Conservation (phyloP, 139 green algal species). For the Spirogloea muscicola region DNA sequence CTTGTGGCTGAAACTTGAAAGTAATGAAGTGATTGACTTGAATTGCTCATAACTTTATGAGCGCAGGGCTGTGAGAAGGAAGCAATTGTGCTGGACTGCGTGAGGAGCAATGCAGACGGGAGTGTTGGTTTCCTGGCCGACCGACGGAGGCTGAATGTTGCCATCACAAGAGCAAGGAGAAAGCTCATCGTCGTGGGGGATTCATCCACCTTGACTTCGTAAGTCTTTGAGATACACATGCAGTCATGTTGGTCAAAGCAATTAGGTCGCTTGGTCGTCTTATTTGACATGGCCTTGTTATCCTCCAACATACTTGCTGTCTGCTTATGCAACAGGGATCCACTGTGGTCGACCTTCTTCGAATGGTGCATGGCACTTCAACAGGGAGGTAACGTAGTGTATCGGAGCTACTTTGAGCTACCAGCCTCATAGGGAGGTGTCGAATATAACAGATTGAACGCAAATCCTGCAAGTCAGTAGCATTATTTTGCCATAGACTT, state of each 20-base stretch:
- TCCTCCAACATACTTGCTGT: background rate
- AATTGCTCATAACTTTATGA: background rate
- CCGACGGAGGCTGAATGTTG: conserved; percentile 49
- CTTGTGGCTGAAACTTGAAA: background rate
- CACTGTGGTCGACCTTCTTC: conserved; percentile 31
- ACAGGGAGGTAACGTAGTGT: no score
- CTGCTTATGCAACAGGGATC: conserved; percentile 3
- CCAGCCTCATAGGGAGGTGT: no score
- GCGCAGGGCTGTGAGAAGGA: conserved; percentile 33
- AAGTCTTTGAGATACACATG: background rate
- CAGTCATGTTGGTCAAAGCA: background rate
- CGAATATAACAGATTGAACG: no score
- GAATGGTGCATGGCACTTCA: no score
- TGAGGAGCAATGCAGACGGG: conserved; percentile 23
- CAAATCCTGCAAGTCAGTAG: no score
- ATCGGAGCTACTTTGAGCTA: no score
- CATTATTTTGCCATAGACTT: no score
- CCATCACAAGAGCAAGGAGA: conserved; percentile 40
- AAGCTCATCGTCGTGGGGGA: conserved; percentile 53
- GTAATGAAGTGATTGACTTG: background rate
- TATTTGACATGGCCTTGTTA: background rate
- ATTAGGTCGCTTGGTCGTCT: background rate
- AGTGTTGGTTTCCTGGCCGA: conserved; percentile 44
- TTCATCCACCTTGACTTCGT: conserved; percentile 34
- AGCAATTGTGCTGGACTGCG: conserved; percentile 27